These are phyloP conservation scores for Lotmaria passim DNA, from an alignment of 208 protist genomes.

Conservation along the genomic window DNA sequence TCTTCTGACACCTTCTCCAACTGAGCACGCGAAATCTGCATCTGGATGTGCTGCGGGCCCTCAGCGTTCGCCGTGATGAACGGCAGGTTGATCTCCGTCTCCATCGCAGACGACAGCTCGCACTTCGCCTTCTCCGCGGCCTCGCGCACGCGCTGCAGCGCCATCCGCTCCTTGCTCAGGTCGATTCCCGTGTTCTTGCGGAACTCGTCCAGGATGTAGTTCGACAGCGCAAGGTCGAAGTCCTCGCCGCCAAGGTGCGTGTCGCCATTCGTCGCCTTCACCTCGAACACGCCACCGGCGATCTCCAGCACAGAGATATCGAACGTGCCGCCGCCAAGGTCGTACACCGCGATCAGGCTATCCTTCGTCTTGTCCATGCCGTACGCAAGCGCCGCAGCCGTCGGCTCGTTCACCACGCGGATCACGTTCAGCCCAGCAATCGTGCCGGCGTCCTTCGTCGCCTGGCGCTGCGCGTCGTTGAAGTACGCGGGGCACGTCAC, in stretches of 20 bases:
- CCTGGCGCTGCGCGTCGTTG: conserved; percentile 97
- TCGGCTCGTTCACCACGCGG: conserved; percentile 99
- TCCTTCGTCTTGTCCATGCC: conserved; percentile 96
- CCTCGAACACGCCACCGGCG: conserved; percentile 97
- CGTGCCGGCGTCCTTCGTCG: conserved; percentile 97
- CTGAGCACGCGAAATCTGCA: conserved; percentile 89
- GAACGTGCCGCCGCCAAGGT: conserved; percentile 96
- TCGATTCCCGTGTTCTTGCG: conserved; percentile 94
- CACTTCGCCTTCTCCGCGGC: conserved; percentile 98
- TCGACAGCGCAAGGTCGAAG: conserved; percentile 94
- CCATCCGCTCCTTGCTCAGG: conserved; percentile 93
- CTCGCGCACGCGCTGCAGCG: conserved; percentile 96
- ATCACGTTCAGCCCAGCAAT: conserved; percentile 95
- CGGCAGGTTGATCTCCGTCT: conserved; percentile 95
- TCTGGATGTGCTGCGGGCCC: conserved; percentile 87
- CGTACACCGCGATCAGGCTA: conserved; percentile 65
- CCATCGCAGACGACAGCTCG: conserved; percentile 93
- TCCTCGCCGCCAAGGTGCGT: conserved; percentile 99
- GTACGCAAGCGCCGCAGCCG: conserved; percentile 90
- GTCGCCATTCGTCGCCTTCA: conserved; percentile 98
- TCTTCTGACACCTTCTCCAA: conserved; percentile 88
- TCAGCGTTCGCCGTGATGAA: conserved; percentile 94
- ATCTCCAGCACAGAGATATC: conserved; percentile 98
- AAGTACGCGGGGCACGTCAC: conserved; percentile 98
- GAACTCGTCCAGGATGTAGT: conserved; percentile 94